Evolutionary conservation across 2,329 filamentous ascomycete genomes (phyloP).

Genomic region (Purpureocillium takamizusanense): DNA sequence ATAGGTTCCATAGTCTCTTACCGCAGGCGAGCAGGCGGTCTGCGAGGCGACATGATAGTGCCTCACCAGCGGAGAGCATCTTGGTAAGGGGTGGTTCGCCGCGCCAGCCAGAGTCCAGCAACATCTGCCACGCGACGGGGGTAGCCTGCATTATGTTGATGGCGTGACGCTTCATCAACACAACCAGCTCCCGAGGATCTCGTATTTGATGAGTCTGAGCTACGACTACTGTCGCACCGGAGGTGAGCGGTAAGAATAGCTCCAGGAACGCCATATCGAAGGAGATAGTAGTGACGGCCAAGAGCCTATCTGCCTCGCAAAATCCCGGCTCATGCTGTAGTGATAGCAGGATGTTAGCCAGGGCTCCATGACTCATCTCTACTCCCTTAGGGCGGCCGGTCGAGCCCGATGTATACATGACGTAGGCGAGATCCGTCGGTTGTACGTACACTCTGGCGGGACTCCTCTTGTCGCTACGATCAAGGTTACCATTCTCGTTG

Average conservation of each 20-base stretch:
- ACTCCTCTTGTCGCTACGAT: too few relatives aligned
- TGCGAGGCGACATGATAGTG: slow-evolving; percentile 5
- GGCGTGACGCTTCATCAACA: slow-evolving; percentile 5
- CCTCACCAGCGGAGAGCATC: slow-evolving; percentile 8
- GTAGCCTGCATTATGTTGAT: slow-evolving; percentile 10
- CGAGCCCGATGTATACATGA: too few relatives aligned
- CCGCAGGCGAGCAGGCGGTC: slow-evolving; percentile 5
- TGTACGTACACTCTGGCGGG: slow-evolving; percentile 1
- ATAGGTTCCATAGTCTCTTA: slow-evolving; percentile 13
- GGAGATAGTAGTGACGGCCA: slow-evolving; percentile 10
- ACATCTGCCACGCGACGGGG: slow-evolving; percentile 10
- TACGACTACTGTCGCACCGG: slow-evolving; percentile 8
- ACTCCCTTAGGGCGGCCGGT: too few relatives aligned
- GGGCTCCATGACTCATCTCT: neutral
- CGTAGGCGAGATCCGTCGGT: too few relatives aligned
- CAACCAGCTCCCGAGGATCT: slow-evolving; percentile 6
- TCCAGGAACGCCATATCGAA: slow-evolving; percentile 11
- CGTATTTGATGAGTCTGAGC: slow-evolving; percentile 6
- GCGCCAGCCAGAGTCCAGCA: slow-evolving; percentile 9
- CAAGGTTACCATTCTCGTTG: neutral
- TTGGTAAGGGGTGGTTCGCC: slow-evolving; percentile 6
- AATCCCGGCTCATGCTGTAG: slow-evolving; percentile 6
- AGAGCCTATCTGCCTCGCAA: slow-evolving; percentile 6
- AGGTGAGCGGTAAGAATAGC: slow-evolving; percentile 8
- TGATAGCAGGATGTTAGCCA: slow-evolving; percentile 6